A percentile compares a stretch with the other conserved stretches of the same genome.
These are phyloP conservation scores for Aspergillus proliferans DNA, from an alignment of 2,329 filamentous ascomycete species.

Conservation along the genomic window DNA sequence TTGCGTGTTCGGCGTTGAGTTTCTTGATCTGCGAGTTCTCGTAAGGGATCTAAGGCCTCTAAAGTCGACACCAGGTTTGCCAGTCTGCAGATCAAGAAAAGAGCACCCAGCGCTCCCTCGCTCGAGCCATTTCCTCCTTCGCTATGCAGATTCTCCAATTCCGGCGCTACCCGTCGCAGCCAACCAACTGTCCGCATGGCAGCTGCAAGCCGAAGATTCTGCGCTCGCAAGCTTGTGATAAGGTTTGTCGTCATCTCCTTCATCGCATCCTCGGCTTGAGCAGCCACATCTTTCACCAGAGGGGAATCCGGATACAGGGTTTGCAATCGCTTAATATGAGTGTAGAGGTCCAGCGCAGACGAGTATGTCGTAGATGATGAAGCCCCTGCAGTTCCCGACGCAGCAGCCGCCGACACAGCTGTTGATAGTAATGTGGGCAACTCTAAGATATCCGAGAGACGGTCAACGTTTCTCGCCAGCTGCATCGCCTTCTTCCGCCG, in stretches of 20 bases:
- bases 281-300: constrained; percentile 65
- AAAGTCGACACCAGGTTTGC: constrained; percentile 73
- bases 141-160: constrained; percentile 52
- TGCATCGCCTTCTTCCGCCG: constrained; percentile 73
- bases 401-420: constrained; percentile 48
- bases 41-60: constrained; percentile 74
- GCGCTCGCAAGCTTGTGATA: constrained; percentile 67
- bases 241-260: constrained; percentile 81
- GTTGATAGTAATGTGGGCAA: constrained; percentile 79
- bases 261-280: constrained; percentile 80
- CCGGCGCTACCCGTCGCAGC: constrained; percentile 79
- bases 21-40: constrained; percentile 86
- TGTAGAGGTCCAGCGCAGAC: constrained; percentile 81
- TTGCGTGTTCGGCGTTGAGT: constrained; percentile 41
- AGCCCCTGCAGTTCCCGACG: constrained; percentile 36
- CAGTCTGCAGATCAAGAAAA: constrained; percentile 83
- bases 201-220: constrained; percentile 77
- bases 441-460: constrained; percentile 84
- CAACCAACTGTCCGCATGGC: constrained; percentile 88
- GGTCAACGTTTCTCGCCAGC: constrained; percentile 78
- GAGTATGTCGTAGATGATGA: constrained; percentile 66
- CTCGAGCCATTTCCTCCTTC: constrained; percentile 21
- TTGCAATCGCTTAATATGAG: constrained; percentile 84
- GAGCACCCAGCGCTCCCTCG: constrained; percentile 69
- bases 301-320: constrained; percentile 73